Base-by-base conservation (phyloP, 1,284 basidiomycete genomes). In the Albatrellus sp. region DNA sequence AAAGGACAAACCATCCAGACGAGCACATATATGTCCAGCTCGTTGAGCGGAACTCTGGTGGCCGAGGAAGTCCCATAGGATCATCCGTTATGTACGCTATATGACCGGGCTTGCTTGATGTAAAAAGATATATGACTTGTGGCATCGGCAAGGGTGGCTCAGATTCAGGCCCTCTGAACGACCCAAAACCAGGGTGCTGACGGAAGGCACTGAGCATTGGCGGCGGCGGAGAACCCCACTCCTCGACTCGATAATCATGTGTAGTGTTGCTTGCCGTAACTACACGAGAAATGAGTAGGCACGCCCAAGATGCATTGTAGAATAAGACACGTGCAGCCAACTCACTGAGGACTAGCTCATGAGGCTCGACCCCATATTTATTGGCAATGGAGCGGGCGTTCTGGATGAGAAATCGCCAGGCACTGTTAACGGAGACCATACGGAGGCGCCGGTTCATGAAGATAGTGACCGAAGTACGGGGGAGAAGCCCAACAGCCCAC, bases 401-500 rank as follows among this genome's bases (percentile, higher is more conserved):
- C 2, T 51, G 52, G 13, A 37, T 29, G 13, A 45, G 34, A 16
- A 42, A 41, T 8, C 24, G 16, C 33, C 43, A 47, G 6, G 44
- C 35, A 12, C 38, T 39, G 43, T 37, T 42, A 3, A 36, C 39
- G 8, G 43, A 48, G 11, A 31, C 43, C 29, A 48, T 24, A n/a
- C 30, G 24, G 2, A n/a, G 16, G 16, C 32, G 43, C 14, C 46
- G 37, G 9, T 16, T 13, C 5, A 37, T 24, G 32, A 41, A 36
- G 14, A 45, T 42, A 12, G 47, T 41, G 13, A 44, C 28, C 7
- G 37, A 10, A n/a, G 20, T 58, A 37, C 70, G 60, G 16, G 62
- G 60, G 4, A 63, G 60, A 1, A 72, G 60, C 0, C 63, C 60
- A 11, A 74, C 57, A 0, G 69, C 60, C 72, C 73, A 75, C 4